These are phyloP conservation scores for Berkeleyomyces basicola DNA, from an alignment of 2,329 filamentous ascomycete species.

Conservation along the genomic window DNA sequence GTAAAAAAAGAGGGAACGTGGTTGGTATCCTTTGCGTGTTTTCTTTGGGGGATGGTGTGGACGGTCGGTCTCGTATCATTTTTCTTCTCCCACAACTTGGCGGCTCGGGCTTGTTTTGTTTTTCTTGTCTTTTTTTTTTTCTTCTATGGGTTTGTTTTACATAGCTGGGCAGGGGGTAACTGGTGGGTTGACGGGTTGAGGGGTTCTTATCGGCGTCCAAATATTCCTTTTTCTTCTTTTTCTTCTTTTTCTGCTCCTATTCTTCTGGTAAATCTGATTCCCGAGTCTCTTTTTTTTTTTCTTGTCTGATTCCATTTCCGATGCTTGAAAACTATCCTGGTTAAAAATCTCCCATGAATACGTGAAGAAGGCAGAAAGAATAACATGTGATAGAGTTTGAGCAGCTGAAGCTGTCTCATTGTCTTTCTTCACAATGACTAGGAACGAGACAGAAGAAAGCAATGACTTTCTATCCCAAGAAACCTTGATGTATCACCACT, in stretches of 20 bases:
- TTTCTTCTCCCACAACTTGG: conserved; percentile 2
- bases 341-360: no score
- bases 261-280: neutral
- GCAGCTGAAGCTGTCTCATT: no score
- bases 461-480: no score
- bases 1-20: neutral
- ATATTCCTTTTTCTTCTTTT: neutral
- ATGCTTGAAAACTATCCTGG: no score
- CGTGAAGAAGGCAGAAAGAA: no score
- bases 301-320: neutral
- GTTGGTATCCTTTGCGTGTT: conserved; percentile 1
- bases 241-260: neutral
- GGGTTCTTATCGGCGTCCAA: conserved; percentile 6
- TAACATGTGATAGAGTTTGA: no score
- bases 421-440: no score
- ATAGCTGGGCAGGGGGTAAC: neutral
- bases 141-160: neutral
- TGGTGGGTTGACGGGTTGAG: neutral
- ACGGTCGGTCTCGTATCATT: neutral
- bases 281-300: neutral
- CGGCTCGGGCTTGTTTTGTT: neutral
- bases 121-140: neutral
- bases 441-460: no score
- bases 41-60: neutral
- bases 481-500: no score